These are phyloP conservation scores for Dalbergia cultrata DNA, from an alignment of 306 rosid species.

Conservation along the genomic window DNA sequence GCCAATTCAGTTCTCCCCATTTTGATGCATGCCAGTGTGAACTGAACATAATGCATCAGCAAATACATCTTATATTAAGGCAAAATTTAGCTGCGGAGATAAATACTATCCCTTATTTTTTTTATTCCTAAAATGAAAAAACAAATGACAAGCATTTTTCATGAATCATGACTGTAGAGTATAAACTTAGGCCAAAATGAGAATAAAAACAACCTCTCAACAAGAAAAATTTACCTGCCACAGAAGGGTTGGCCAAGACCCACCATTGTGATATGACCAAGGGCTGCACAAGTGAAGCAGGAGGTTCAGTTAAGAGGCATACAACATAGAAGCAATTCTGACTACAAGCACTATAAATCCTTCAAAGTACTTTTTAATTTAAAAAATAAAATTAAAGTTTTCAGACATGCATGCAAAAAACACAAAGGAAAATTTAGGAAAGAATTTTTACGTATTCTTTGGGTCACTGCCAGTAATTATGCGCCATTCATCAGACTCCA, in stretches of 20 bases:
- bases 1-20: conserved; percentile 85
- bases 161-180: too few species aligned
- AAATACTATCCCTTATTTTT: background rate
- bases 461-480: conserved; percentile 95
- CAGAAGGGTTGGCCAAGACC: conserved; percentile 98
- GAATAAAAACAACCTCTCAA: too few species aligned
- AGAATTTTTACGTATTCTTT: conserved; percentile 81
- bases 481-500: conserved; percentile 95
- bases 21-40: conserved; percentile 95
- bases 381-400: background rate
- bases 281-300: conserved; percentile 65
- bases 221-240: conserved; percentile 79
- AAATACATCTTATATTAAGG: conserved; percentile 10
- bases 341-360: conserved; percentile 18
- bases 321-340: conserved; percentile 21
- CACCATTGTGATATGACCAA: conserved; percentile 99
- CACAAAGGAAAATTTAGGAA: conserved; percentile 1
- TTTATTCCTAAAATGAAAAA: too few species aligned
- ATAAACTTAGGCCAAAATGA: too few species aligned
- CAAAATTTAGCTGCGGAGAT: conserved; percentile 15
- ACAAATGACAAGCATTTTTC: too few species aligned
- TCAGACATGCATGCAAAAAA: background rate
- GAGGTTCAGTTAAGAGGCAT: conserved; percentile 33
- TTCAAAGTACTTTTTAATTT: background rate
- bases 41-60: conserved; percentile 58